Conservation (phyloP, 192 early-diverging fungal genomes). For the Paraglomus occultum region DNA sequence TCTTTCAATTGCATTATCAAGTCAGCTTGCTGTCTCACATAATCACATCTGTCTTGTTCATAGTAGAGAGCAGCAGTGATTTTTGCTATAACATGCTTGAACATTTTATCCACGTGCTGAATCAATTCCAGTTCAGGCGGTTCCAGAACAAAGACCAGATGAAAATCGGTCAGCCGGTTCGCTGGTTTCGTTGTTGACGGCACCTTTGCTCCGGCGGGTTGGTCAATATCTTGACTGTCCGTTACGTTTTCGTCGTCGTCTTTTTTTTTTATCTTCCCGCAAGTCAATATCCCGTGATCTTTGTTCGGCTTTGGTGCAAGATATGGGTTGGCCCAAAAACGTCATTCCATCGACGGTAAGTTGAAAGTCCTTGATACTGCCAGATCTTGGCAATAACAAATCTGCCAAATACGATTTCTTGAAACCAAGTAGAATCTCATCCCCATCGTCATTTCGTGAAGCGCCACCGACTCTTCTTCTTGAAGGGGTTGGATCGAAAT, state of each 20-base stretch:
- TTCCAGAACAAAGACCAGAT: slow-evolving; percentile 74
- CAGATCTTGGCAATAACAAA: slow-evolving; percentile 81
- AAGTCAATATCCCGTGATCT: slow-evolving; percentile 26
- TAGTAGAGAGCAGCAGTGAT: slow-evolving; percentile 72
- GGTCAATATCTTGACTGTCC: slow-evolving; percentile 47
- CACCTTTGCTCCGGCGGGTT: neutral
- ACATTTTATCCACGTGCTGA: slow-evolving; percentile 63
- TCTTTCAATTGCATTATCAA: slow-evolving; percentile 71
- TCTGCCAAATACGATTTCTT: slow-evolving; percentile 76
- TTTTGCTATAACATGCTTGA: slow-evolving; percentile 67
- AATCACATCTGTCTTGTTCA: slow-evolving; percentile 74
- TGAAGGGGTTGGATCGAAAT: neutral
- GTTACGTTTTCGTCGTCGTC: slow-evolving; percentile 55
- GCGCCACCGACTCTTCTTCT: slow-evolving; percentile 29
- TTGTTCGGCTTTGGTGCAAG: slow-evolving; percentile 34
- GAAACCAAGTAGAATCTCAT: slow-evolving; percentile 60
- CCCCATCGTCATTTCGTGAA: slow-evolving; percentile 26
- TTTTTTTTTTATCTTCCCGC: slow-evolving; percentile 34
- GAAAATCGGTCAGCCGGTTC: slow-evolving; percentile 67
- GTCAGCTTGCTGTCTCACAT: slow-evolving; percentile 71
- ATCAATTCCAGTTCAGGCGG: slow-evolving; percentile 52
- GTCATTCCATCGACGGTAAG: slow-evolving; percentile 81
- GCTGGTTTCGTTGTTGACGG: slow-evolving; percentile 19
- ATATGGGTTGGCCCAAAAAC: slow-evolving; percentile 75
- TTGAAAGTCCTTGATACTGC: slow-evolving; percentile 84